Percentiles rank a stretch among this genome's conserved stretches.
Conservation (phyloP, 2,329 filamentous ascomycete genomes). For the Tolypocladium ovalisporum region DNA sequence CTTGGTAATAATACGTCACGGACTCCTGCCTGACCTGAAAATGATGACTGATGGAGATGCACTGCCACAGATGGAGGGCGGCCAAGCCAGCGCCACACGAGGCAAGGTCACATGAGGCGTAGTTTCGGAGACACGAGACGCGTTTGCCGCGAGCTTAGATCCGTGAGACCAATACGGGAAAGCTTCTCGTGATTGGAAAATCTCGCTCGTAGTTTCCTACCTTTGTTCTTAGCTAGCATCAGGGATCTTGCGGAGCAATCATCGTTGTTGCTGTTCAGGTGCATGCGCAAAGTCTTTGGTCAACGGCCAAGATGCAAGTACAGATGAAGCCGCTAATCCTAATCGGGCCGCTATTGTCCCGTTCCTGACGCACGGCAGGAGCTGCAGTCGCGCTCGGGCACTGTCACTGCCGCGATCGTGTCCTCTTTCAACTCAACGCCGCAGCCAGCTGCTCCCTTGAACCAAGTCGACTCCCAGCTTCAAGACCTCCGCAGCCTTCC, state of each 20-base stretch:
- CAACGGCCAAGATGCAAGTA: neutral
- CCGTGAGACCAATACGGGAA: no score
- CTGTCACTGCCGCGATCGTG: conserved; percentile 4
- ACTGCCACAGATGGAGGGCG: neutral
- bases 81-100: neutral
- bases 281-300: neutral
- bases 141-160: neutral
- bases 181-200: neutral
- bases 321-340: neutral
- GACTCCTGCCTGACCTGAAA: neutral
- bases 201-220: neutral
- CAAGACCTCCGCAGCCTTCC: neutral
- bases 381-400: neutral
- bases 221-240: neutral
- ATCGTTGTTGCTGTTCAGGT: neutral
- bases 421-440: conserved; percentile 1
- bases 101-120: neutral
- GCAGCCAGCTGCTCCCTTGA: neutral
- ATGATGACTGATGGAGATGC: neutral
- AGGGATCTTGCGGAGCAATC: neutral
- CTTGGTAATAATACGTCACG: conserved; percentile 34
- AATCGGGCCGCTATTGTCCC: neutral
- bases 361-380: neutral
- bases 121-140: neutral
- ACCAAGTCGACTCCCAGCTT: neutral